Conservation (phyloP, 441 rosid species). For the Euphorbia celastroides region DNA sequence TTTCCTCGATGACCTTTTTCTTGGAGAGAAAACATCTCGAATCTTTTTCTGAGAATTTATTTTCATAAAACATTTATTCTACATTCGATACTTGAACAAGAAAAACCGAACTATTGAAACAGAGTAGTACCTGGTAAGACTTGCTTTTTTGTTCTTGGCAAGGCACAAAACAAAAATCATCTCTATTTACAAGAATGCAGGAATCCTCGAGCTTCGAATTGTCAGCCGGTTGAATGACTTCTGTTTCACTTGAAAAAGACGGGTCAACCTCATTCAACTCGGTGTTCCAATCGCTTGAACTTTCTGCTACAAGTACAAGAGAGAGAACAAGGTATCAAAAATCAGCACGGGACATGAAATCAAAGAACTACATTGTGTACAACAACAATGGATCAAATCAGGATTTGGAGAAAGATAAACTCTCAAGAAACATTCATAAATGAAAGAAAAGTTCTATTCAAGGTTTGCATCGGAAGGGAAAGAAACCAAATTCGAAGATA, state of each 20-base stretch:
- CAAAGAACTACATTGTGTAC: no score
- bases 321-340: not conserved
- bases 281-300: conserved; percentile 18
- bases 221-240: conserved; percentile 27
- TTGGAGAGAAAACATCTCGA: conserved; percentile 47
- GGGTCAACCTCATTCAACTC: conserved; percentile 16
- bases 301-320: conserved; percentile 24
- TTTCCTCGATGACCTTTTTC: conserved; percentile 53
- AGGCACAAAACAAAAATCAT: conserved; percentile 37
- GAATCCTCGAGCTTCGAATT: conserved; percentile 49
- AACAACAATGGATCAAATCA: not conserved
- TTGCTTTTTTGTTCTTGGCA: conserved; percentile 34
- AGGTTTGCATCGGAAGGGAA: not conserved
- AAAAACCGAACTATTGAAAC: no score
- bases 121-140: conserved; percentile 53
- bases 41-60: conserved; percentile 39
- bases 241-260: conserved; percentile 22
- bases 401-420: not conserved
- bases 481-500: not conserved
- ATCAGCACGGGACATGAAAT: not conserved
- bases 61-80: not conserved
- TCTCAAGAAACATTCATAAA: not conserved
- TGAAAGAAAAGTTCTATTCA: not conserved
- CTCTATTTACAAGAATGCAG: conserved; percentile 53
- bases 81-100: no score